Evolutionary conservation across 2,329 filamentous ascomycete species (phyloP), one percentile per base, ranked within the genome.

Genomic region (Pestalotiopsis fici): DNA sequence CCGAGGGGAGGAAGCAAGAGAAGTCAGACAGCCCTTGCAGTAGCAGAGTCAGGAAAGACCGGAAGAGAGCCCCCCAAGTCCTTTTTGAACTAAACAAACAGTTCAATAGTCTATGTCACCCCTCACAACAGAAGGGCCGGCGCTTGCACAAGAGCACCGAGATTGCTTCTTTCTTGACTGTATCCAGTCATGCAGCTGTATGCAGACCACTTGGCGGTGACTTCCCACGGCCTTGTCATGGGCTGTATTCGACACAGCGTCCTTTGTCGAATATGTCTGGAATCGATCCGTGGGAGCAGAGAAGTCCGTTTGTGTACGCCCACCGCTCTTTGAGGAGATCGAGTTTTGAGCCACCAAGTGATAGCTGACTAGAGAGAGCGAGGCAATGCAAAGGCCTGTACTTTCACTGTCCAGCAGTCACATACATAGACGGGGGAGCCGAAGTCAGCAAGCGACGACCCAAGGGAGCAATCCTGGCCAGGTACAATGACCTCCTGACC

Each of bases 261-360:
- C 73, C 83, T 85, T 86, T 85, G 83, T 85, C 78, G 75, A 74
- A 73, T 71, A 71, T 81, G 79, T 83, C 82, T 80, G 82, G 81
- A 84, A 82, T 83, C 81, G 82, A 78, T 78, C 77, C 80, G 76
- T 81, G 77, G 76, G 76, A 75, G 75, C 66, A 78, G 76, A 79
- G 76, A 69, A 71, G 71, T 75, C 75, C 81, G 83, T 85, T 86
- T 86, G 83, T 80, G 73, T 74, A 71, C 74, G 78, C 71, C 82
- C 81, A 85, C 83, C 83, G 83, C 83, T 81, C 77, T 82, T 85
- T 84, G 74, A 77, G 74, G 43, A 77, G 56, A 76, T 78, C 77
- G 78, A 82, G 78, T 80, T 78, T 74, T 76, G 75, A 78, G 77
- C 74, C 74, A 77, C 75, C 73, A 80, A 77, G 72, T 82, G 81